Base-by-base conservation (phyloP, 2,329 filamentous ascomycete genomes). In the Talaromyces albobiverticillius region DNA sequence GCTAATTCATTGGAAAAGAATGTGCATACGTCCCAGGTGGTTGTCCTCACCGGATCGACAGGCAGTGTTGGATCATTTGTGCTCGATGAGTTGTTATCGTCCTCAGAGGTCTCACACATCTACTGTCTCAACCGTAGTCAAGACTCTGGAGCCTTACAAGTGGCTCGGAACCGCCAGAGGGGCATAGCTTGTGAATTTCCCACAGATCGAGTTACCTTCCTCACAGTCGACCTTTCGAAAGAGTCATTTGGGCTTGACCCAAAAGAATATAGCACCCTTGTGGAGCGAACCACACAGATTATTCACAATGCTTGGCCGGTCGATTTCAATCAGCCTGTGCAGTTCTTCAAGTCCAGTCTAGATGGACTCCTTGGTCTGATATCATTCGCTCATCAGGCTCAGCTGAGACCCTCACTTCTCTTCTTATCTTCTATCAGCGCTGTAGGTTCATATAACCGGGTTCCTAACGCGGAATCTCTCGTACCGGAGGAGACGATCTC, bases 301-400 rank as follows among this genome's bases (percentile, higher is more conserved):
- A 51, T 51, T n/a, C 47, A 51, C 36, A 42, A 51, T 32, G 47
- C 47, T 34, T 51, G 47, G 47, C 36, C 47, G n/a, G 47, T 51
- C 1, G 38, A 51, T 29, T 51, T 51, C 34, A 51, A 51, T 16
- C 47, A 41, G n/a, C 23, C 47, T 26, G 16, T 51, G 3, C 10
- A 31, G 18, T 51, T 32, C 8, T 51, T 51, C 47, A 20, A 31
- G 4, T 14, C 23, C 16, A 40, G 38, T 32, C 13, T 51, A n/a
- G 47, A 42, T 13, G 47, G 47, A 14, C 31, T 51, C 11, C n/a
- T 40, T n/a, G 22, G 23, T 13, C 11, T 51, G 20, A 22, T 42
- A 9, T 29, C n/a, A 9, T 42, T 42, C 3, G 38, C 23, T 10
- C 20, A 32, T 2, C 22, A 31, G 25, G 34, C 47, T 23, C 18